Base-by-base conservation (phyloP, 805 yeast genomes). In the Candida jianshihensis region DNA sequence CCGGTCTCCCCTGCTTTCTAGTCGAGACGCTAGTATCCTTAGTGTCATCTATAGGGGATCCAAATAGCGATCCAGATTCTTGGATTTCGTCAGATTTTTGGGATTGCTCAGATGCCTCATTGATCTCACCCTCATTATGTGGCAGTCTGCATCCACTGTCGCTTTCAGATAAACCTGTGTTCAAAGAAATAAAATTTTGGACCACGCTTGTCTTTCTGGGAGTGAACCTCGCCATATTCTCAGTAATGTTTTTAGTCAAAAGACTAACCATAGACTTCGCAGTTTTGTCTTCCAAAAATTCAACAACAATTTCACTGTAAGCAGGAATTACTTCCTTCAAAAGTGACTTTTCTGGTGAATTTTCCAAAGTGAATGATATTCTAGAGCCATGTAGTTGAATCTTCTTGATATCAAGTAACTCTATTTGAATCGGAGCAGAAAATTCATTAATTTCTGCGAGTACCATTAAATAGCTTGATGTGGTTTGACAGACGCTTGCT, bases 201-300 rank as follows among this genome's bases (percentile, higher is more conserved):
- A 47, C 58, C 30, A 59, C 60, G 34, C 66, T 62, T 2, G 61
- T 46, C 38, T 59, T 61, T 19, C 55, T 47, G 8, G 44, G 43
- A 2, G 44, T 36, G 1, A 47, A 37, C n/a, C 31, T 31, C 8
- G 17, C 16, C 1, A 28, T 27, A 11, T 19, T 11, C 6, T 31
- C 27, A 6, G 31, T 19, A 5, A 30, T 19, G 2, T 19, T 19
- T 6, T 20, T 25, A 1, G 17, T 31, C 29, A 38, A 32, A 3
- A 9, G 7, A 17, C 10, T 14, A 14, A 19, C n/a, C 5, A 19
- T 4, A 5, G 15, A 18, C 12, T 18, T 7, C 5, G 17, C 24
- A 13, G 12, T 10, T 29, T 6, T 9, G 6, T 17, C 21, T 5
- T 16, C 39, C 16, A 31, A 35, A 18, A 51, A 17, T 4, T 29